Percentiles rank a stretch among this genome's conserved stretches.
phyloP scores from a whole-genome alignment of 805 yeast species.

The Spathaspora gorwiae region DNA sequence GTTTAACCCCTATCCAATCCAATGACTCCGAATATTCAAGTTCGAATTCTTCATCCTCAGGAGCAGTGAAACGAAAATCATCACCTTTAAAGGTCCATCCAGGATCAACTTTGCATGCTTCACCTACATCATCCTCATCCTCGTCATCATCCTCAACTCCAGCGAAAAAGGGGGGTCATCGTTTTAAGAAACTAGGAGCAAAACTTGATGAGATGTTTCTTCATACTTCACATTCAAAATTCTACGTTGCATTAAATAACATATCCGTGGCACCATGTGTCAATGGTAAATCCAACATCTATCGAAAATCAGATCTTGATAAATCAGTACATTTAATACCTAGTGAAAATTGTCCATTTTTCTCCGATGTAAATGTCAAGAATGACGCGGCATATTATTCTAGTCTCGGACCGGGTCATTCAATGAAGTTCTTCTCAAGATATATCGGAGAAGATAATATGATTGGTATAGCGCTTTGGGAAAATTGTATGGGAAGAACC shows the following conservation, averaged over 20 bases:
- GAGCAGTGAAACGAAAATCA: not conserved
- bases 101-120: not conserved
- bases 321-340: conserved; percentile 43
- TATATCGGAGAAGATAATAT: conserved; percentile 91
- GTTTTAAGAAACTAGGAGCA: conserved; percentile 47
- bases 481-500: conserved; percentile 58
- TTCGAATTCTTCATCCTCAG: not conserved
- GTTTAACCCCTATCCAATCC: conserved; percentile 14
- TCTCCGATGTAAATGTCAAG: conserved; percentile 24
- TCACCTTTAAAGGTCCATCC: not conserved
- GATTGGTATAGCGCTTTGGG: conserved; percentile 87
- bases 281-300: conserved; percentile 83
- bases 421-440: conserved; percentile 66
- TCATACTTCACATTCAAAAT: conserved; percentile 79
- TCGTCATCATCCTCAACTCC: not conserved
- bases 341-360: conserved; percentile 21
- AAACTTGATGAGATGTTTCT: conserved; percentile 80
- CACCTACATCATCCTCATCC: not conserved
- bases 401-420: conserved; percentile 37
- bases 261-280: conserved; percentile 81
- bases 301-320: conserved; percentile 63
- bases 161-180: not conserved
- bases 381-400: conserved; percentile 25
- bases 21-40: conserved; percentile 5
- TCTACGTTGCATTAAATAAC: conserved; percentile 74